Evolutionary conservation across 495 filamentous ascomycete species (phyloP).

Genomic region (Hyaloscypha variabilis): DNA sequence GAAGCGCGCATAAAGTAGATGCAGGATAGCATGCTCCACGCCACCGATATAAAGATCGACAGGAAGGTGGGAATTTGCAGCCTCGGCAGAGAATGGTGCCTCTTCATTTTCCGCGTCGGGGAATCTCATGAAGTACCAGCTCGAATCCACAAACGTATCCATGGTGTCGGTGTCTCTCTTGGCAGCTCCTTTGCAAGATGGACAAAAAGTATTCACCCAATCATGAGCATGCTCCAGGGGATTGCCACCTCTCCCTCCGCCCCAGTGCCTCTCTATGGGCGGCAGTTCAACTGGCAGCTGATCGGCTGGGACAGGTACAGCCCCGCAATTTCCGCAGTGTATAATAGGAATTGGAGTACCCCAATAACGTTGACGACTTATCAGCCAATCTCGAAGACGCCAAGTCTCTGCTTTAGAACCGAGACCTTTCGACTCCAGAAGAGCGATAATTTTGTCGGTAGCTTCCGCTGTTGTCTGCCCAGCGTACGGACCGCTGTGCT

Average conservation of each 20-base stretch:
- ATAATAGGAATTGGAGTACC: slow-evolving; percentile 88
- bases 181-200: slow-evolving; percentile 68
- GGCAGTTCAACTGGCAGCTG: slow-evolving; percentile 80
- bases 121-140: slow-evolving; percentile 89
- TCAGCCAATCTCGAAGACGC: slow-evolving; percentile 83
- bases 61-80: slow-evolving; percentile 58
- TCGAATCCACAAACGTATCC: slow-evolving; percentile 94
- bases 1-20: slow-evolving; percentile 90
- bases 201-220: slow-evolving; percentile 78
- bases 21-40: slow-evolving; percentile 87
- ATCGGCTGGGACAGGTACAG: slow-evolving; percentile 74
- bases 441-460: slow-evolving; percentile 58
- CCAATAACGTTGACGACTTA: slow-evolving; percentile 90
- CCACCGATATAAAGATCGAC: slow-evolving; percentile 89
- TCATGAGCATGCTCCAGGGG: slow-evolving; percentile 70
- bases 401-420: slow-evolving; percentile 67
- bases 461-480: slow-evolving; percentile 65
- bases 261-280: slow-evolving; percentile 66
- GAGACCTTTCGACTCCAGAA: slow-evolving; percentile 53
- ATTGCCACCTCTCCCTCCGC: slow-evolving; percentile 72
- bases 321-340: slow-evolving; percentile 76
- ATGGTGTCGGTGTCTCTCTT: slow-evolving; percentile 91
- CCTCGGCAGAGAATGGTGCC: slow-evolving; percentile 59
- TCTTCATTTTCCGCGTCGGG: slow-evolving; percentile 66
- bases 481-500: slow-evolving; percentile 60